Conservation (phyloP, 139 green algal genomes). For the Volvox reticuliferus region DNA sequence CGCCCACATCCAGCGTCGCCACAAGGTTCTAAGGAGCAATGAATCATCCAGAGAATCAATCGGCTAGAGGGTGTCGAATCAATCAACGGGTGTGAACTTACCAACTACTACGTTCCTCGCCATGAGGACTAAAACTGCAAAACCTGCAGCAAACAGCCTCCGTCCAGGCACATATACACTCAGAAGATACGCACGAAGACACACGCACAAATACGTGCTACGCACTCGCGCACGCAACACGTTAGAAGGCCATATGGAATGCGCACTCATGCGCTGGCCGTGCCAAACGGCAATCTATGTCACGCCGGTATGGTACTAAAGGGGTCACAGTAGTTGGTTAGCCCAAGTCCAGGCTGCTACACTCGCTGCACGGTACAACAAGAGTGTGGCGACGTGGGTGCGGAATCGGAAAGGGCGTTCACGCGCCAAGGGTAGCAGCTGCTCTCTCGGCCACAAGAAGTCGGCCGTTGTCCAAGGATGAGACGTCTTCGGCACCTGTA, state of each 20-base stretch:
- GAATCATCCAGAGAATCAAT: conserved; percentile 4
- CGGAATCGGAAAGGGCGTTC: not conserved
- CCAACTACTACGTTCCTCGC: not conserved
- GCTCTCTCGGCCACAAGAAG: not conserved
- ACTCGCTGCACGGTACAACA: not conserved
- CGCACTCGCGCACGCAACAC: too few species aligned
- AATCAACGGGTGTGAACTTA: conserved; percentile 2
- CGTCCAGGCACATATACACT: too few species aligned
- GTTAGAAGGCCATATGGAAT: not conserved
- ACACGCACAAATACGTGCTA: not conserved
- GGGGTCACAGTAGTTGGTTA: not conserved
- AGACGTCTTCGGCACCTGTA: too few species aligned
- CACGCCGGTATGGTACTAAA: not conserved
- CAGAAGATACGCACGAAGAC: too few species aligned
- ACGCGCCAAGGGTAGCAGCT: not conserved
- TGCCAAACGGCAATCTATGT: conserved; percentile 6
- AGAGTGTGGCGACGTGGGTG: not conserved
- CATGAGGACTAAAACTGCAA: not conserved
- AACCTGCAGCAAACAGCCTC: not conserved
- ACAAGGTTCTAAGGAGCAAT: not conserved
- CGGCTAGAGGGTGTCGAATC: conserved; percentile 7
- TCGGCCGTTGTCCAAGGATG: too few species aligned
- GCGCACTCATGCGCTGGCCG: not conserved
- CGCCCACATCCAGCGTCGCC: not conserved
- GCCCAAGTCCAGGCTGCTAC: not conserved